These are phyloP conservation scores for Dalbergia cochinchinensis DNA, from an alignment of 306 rosid genomes.

Conservation along the genomic window DNA sequence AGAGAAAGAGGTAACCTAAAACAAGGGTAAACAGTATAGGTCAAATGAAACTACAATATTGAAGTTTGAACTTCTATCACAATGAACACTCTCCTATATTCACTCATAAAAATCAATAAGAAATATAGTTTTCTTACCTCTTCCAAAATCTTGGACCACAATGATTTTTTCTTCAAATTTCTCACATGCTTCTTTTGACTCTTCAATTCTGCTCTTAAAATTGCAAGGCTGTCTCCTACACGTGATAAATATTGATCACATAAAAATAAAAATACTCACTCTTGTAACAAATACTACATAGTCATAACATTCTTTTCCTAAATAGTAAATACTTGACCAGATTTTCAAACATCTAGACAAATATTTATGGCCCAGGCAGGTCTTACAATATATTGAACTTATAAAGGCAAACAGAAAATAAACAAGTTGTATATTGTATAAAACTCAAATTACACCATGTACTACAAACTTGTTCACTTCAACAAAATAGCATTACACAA, in stretches of 20 bases:
- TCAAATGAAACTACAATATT: conserved; percentile 28
- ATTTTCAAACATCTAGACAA: conserved; percentile 14
- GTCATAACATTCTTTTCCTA: conserved; percentile 26
- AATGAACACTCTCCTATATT: background rate
- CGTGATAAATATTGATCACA: conserved; percentile 44
- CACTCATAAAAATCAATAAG: conserved; percentile 36
- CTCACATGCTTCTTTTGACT: conserved; percentile 96
- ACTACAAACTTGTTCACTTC: background rate
- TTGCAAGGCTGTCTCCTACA: conserved; percentile 93
- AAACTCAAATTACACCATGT: conserved; percentile 10
- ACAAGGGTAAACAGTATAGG: background rate
- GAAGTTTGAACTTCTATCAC: conserved; percentile 17
- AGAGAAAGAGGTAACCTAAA: background rate
- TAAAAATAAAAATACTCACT: conserved; percentile 19
- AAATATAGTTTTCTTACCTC: conserved; percentile 73
- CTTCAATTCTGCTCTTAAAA: conserved; percentile 90
- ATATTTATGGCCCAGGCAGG: conserved; percentile 8
- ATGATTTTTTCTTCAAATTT: conserved; percentile 91
- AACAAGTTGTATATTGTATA: conserved; percentile 1
- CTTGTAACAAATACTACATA: conserved; percentile 25
- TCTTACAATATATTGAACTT: conserved; percentile 14
- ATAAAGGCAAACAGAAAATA: conserved; percentile 16
- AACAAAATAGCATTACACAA: background rate
- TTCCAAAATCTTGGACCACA: conserved; percentile 97
- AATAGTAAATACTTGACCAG: conserved; percentile 33